Conservation (phyloP, 2,329 filamentous ascomycete genomes). For the Aspergillus sp. region DNA sequence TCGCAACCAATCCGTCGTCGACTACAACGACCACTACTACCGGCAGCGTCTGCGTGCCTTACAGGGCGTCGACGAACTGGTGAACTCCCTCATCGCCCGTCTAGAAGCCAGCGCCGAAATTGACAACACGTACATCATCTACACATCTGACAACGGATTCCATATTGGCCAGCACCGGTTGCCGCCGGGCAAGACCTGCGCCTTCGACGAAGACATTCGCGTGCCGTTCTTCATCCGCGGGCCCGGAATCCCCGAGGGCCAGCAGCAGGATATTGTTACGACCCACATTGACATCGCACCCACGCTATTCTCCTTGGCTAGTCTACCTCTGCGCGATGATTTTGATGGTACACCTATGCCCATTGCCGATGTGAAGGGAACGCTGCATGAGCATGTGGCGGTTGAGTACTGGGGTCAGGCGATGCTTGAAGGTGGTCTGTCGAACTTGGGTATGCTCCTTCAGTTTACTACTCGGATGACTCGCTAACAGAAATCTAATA, state of each 20-base stretch:
- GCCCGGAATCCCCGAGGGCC: conserved; percentile 6
- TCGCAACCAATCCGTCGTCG: conserved; percentile 48
- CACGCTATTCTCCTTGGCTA: conserved; percentile 53
- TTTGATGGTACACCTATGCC: conserved; percentile 60
- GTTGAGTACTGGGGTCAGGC: conserved; percentile 58
- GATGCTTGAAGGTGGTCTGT: conserved; percentile 13
- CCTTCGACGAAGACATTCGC: conserved; percentile 38
- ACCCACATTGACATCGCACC: conserved; percentile 56
- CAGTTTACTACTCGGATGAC: too few species aligned
- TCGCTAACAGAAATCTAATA: neutral
- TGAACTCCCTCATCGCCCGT: conserved; percentile 46
- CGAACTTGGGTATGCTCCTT: neutral
- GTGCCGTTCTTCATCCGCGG: conserved; percentile 16
- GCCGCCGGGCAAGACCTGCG: conserved; percentile 59
- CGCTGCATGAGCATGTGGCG: conserved; percentile 54
- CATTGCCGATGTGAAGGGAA: conserved; percentile 26
- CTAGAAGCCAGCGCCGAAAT: conserved; percentile 45
- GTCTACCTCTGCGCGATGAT: conserved; percentile 43
- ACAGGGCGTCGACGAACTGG: conserved; percentile 57
- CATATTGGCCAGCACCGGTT: conserved; percentile 61
- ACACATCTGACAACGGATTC: conserved; percentile 61
- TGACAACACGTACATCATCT: conserved; percentile 59
- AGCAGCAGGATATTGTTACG: neutral
- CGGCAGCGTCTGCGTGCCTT: conserved; percentile 51
- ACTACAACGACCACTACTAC: conserved; percentile 56